These are phyloP conservation scores for Linnemannia hyalina DNA, from an alignment of 192 early-diverging fungal species.

Conservation along the genomic window DNA sequence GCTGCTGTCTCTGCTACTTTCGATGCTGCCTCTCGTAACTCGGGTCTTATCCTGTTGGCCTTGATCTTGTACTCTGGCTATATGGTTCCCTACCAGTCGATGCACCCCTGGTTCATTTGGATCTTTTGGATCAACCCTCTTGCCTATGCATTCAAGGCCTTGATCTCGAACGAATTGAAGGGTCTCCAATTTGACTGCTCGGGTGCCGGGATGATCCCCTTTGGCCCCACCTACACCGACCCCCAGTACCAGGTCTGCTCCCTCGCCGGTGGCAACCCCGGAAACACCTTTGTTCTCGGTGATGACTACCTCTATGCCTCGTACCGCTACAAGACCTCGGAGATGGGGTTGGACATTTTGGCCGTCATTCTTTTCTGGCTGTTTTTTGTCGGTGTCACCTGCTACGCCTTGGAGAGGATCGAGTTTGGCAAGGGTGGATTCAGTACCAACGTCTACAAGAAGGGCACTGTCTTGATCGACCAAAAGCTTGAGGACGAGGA, in stretches of 20 bases:
- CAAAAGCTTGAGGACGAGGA: constrained; percentile 54
- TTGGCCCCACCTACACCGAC: constrained; percentile 53
- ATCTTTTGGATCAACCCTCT: constrained; percentile 77
- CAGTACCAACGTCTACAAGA: constrained; percentile 65
- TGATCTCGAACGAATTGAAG: constrained; percentile 73
- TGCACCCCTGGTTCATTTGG: constrained; percentile 76
- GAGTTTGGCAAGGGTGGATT: constrained; percentile 70
- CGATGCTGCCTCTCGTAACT: constrained; percentile 64
- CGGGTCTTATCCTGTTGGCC: constrained; percentile 66
- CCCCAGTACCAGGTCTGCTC: constrained; percentile 69
- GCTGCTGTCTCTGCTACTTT: constrained; percentile 64
- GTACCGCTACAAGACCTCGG: constrained; percentile 67
- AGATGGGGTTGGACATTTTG: constrained; percentile 74
- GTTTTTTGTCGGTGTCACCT: constrained; percentile 55
- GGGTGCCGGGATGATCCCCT: constrained; percentile 41
- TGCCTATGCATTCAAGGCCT: constrained; percentile 68
- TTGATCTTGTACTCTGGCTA: constrained; percentile 72
- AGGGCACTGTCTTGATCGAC: constrained; percentile 37
- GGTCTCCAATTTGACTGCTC: constrained; percentile 63
- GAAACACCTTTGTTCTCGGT: constrained; percentile 67
- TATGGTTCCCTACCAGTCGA: constrained; percentile 68
- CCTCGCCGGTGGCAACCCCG: constrained; percentile 70
- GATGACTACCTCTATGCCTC: constrained; percentile 69
- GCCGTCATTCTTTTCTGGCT: constrained; percentile 66
- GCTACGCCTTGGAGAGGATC: constrained; percentile 70